Percentiles rank a stretch among this genome's conserved stretches.
Conservation (phyloP, 2,329 filamentous ascomycete species). For the Venturia asperata region DNA sequence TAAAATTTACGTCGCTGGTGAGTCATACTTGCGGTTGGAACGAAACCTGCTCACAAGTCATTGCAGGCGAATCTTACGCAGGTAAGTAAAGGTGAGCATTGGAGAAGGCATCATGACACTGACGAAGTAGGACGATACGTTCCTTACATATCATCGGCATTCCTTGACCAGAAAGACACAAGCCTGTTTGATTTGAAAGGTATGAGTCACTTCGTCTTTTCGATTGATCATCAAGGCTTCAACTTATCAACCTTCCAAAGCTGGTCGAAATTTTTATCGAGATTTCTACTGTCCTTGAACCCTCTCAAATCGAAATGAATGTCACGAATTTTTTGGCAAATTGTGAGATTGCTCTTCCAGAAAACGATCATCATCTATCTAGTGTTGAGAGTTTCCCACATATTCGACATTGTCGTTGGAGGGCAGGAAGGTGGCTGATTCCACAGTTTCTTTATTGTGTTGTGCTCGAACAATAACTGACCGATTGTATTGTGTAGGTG, state of each 20-base stretch:
- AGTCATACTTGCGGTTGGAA: neutral
- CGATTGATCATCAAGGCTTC: neutral
- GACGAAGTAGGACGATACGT: constrained; percentile 22
- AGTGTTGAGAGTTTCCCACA: neutral
- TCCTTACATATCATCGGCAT: constrained; percentile 21
- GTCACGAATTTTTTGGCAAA: neutral
- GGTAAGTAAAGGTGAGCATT: constrained; percentile 6
- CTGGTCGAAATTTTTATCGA: neutral
- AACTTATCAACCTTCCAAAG: neutral
- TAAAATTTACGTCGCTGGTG: constrained; percentile 24
- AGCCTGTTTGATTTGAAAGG: constrained; percentile 20
- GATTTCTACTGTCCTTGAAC: neutral
- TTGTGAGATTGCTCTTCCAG: too few relatives aligned
- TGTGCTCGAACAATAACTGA: neutral
- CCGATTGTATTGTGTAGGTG: neutral
- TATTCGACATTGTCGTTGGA: neutral
- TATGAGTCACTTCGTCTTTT: neutral
- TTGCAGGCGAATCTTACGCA: constrained; percentile 22
- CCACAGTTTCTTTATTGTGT: neutral
- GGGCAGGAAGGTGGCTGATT: neutral
- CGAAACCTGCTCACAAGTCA: neutral
- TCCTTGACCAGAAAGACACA: constrained; percentile 20
- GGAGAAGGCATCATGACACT: neutral
- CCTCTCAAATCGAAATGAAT: neutral
- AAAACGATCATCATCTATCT: neutral